phyloP scores from a whole-genome alignment of 805 yeast species.

The Starmerella gropengiesseri region DNA sequence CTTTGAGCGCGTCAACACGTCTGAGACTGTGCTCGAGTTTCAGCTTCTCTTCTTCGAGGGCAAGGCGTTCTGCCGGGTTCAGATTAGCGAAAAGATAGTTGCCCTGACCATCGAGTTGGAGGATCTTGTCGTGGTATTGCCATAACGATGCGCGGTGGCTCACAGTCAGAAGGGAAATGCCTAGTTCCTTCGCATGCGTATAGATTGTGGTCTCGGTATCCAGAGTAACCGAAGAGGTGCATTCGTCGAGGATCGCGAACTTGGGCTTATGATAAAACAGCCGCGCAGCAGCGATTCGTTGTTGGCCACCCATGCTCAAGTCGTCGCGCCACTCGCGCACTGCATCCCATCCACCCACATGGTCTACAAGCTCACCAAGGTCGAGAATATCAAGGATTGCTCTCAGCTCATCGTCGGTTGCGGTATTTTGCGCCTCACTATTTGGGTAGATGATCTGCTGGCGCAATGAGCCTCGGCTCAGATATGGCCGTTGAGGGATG shows the following conservation, averaged over 20 bases:
- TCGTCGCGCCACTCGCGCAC: constrained; percentile 81
- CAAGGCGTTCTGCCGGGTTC: constrained; percentile 61
- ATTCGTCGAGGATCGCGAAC: constrained; percentile 91
- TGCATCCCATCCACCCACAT: constrained; percentile 50
- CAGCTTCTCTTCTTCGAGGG: constrained; percentile 67
- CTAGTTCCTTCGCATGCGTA: constrained; percentile 62
- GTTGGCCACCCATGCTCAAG: constrained; percentile 83
- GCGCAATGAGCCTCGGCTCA: constrained; percentile 65
- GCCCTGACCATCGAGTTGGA: constrained; percentile 81
- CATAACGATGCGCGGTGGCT: constrained; percentile 87
- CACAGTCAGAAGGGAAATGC: constrained; percentile 76
- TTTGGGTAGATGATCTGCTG: constrained; percentile 89
- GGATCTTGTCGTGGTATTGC: constrained; percentile 76
- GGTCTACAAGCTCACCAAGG: constrained; percentile 29
- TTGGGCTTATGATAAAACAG: constrained; percentile 82
- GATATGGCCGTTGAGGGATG: constrained; percentile 84
- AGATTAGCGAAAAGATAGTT: constrained; percentile 51
- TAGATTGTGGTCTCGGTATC: constrained; percentile 87
- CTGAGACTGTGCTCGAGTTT: constrained; percentile 59
- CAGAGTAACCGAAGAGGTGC: constrained; percentile 88
- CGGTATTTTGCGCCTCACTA: constrained; percentile 40
- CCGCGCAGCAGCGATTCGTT: constrained; percentile 85
- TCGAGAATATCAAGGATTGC: constrained; percentile 31
- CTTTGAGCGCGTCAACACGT: constrained; percentile 54
- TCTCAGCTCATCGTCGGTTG: constrained; percentile 29